These are phyloP conservation scores for Fulvia fulva DNA, from an alignment of 2,329 filamentous ascomycete species.

Conservation along the genomic window DNA sequence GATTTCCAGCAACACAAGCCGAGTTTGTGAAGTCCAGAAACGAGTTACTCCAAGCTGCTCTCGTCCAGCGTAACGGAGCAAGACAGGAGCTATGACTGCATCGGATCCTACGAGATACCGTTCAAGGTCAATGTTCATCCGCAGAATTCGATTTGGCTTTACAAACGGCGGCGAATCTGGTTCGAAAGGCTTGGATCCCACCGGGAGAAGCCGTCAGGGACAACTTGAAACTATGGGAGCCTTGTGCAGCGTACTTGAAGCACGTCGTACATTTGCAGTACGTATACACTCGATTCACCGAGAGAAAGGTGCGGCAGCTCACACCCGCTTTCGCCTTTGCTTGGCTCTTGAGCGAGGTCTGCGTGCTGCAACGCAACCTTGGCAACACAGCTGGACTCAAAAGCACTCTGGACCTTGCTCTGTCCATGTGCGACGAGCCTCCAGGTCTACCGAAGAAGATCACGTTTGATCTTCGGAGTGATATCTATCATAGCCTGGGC, in stretches of 20 bases:
- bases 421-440: neutral
- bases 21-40: neutral
- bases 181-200: neutral
- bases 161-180: neutral
- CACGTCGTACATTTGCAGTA: conserved; percentile 5
- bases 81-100: conserved; percentile 10
- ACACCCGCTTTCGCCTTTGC: neutral
- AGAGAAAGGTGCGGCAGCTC: neutral
- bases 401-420: neutral
- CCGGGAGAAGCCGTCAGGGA: neutral
- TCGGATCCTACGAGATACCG: neutral
- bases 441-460: neutral
- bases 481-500: conserved; percentile 6
- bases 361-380: neutral
- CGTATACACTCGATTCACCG: neutral
- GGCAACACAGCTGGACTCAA: conserved; percentile 3
- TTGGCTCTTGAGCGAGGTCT: neutral
- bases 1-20: neutral
- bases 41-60: neutral
- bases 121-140: neutral
- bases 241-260: neutral
- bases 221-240: conserved; percentile 3
- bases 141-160: neutral
- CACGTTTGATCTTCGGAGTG: conserved; percentile 1
- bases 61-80: neutral